Base-by-base conservation (phyloP, 768 basidiomycete species). In the Leccinellum rugosiceps region DNA sequence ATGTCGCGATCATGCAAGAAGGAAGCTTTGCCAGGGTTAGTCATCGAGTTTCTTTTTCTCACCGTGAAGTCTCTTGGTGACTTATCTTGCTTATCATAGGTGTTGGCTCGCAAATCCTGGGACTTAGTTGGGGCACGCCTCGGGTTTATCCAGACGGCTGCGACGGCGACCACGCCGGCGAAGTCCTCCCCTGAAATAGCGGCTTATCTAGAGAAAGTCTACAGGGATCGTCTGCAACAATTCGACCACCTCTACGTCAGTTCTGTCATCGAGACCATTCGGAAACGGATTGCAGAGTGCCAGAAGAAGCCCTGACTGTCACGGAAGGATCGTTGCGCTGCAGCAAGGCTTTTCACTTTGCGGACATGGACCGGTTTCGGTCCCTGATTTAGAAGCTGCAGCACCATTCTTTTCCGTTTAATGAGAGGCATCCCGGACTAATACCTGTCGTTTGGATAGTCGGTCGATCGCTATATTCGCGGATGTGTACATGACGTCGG, bases 171-270 rank as follows among this genome's bases (percentile, higher is more conserved):
- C 14, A 57, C 63, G 52, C 63, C 65, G 35, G 67, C 70, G 5
- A 60, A 55, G 53, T 70, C 56, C n/a, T 62, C 70, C 11, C 50
- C 58, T 35, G 68, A 65, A 48, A 57, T 72, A 49, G 69, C 69
- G 15, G 38, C 13, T 38, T 70, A 70, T 31, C 52, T 72, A 19
- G 65, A 71, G 47, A 70, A 65, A 35, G 60, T 34, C 2, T 70
- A 70, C 60, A 63, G 44, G 52, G 70, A 70, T 50, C 68, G 65
- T 28, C 68, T 70, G 43, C 65, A 72, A 48, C 70, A 72, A 61
- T 70, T 72, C 53, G 69, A 72, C 52, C 68, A 70, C 50, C 65
- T 70, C 60, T 70, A 72, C 57, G 70, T 70, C 60, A 65, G 68
- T 50, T 70, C 69, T 23, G 70, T 70, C 46, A 49, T 70, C 44